Evolutionary conservation across 805 yeast species (phyloP), one percentile per base, ranked within the genome.

Genomic region (Saccharomycopsis javanensis): DNA sequence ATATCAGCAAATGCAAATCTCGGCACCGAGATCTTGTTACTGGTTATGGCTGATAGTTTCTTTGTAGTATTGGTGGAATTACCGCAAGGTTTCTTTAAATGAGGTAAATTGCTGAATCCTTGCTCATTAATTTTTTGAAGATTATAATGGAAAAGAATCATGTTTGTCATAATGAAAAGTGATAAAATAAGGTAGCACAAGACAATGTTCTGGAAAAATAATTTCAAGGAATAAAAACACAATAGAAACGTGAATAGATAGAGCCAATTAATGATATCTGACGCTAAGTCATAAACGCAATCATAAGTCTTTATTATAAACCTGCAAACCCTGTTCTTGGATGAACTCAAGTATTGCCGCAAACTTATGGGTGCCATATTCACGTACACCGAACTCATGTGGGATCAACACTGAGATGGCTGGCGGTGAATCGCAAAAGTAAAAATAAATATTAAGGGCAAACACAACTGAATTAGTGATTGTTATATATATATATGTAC

Each of bases 1-100:
- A 53, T 53, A 38, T 57, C 62, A 5, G 55, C 51, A 55, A 60
- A 60, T 5, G 62, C 62, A 53, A 60, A 57, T 25, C 55, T 60
- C 5, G 46, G 3, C 7, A 55, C 13, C 20, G 37, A 35, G 35
- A 56, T 16, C 16, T 31, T 55, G 28, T 30, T 42, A 2, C 23
- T 25, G 45, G 16, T 55, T 48, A 33, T 58, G 50, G 27, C 33
- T 28, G 46, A 55, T 11, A 8, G n/a, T 20, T 20, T 20, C 25
- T 42, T 8, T 23, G 48, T 20, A 10, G 48, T 20, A 54, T 31
- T 31, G 15, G 35, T 31, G n/a, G 54, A 51, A 18, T 54, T n/a
- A 30, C 28, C 3, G 13, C 11, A 6, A 11, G 48, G 28, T 11
- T 42, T 28, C 3, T 4, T 23, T n/a, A 42, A 20, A 25, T 35